Base-by-base conservation (phyloP, 2,329 filamentous ascomycete genomes). In the Microascus cirrosus region DNA sequence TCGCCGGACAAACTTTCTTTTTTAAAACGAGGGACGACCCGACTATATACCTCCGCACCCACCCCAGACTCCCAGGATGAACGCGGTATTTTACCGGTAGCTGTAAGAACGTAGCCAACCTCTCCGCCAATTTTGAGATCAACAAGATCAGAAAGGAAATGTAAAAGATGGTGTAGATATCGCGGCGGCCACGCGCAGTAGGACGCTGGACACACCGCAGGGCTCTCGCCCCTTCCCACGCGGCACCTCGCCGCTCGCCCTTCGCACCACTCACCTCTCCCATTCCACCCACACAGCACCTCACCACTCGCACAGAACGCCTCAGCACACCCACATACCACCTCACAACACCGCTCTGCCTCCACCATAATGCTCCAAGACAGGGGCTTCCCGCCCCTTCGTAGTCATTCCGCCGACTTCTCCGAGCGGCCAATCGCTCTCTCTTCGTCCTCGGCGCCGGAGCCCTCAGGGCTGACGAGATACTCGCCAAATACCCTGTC, bases 401-500 rank as follows among this genome's bases (percentile, higher is more conserved):
- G 58, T 61, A 61, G 60, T 61, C 60, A 61, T 61, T 61, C 56
- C 56, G 39, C 56, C n/a, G 22, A 57, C 58, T 51, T 61, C 53
- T 51, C 54, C 18, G 58, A n/a, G 39, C 13, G 15, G 45, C 45
- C 45, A n/a, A 50, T 8, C 10, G 22, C 39, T 2, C 7, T 45
- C 6, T 22, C 20, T 20, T 24, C 11, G 18, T 8, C 5, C 20
- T 22, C 5, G 18, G 20, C n/a, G n/a, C 45, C 45, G 13, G 18
- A 13, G 53, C 53, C 48, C n/a, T 48, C 59, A 3, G 36, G 56
- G 20, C 42, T 54, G 10, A 52, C 28, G 18, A 75, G 63, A 56
- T 69, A 74, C 57, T 73, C 68, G 53, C 67, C 70, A 59, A 75
- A 75, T 1, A 68, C 69, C 6, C 70, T 68, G 61, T 73, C 64